Conservation (phyloP, 169 alveolate genomes). For the Fabrea salina region DNA sequence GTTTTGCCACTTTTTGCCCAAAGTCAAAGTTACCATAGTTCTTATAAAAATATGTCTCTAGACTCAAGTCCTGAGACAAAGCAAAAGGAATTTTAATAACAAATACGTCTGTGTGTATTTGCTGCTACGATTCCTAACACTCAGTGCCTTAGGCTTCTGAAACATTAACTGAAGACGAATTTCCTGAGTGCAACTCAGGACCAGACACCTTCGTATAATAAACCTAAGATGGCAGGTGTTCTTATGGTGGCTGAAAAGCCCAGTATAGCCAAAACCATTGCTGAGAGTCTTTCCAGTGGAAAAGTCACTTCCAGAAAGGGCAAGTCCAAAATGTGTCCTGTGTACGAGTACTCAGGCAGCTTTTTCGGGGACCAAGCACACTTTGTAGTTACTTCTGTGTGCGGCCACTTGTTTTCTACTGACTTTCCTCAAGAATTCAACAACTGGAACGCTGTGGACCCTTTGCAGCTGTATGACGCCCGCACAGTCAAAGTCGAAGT, state of each 20-base stretch:
- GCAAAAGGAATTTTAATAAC: too few relatives aligned
- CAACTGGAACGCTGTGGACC: constrained; percentile 93
- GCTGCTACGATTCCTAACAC: too few relatives aligned
- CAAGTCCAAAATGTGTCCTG: constrained; percentile 68
- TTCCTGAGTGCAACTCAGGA: too few relatives aligned
- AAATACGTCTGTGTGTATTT: too few relatives aligned
- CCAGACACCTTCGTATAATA: too few relatives aligned
- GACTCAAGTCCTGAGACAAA: too few relatives aligned
- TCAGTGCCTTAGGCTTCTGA: too few relatives aligned
- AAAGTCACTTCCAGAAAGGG: constrained; percentile 68
- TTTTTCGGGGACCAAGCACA: constrained; percentile 78
- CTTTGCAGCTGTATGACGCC: constrained; percentile 93
- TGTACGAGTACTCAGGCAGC: constrained; percentile 82
- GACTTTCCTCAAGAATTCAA: constrained; percentile 93
- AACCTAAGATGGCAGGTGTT: constrained; percentile 57
- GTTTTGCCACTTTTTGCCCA: constrained; percentile 1
- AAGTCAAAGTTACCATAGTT: constrained; percentile 19
- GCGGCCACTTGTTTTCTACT: constrained; percentile 95
- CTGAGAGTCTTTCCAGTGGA: constrained; percentile 88
- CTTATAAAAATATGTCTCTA: too few relatives aligned
- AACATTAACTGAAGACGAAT: too few relatives aligned
- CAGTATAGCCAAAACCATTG: constrained; percentile 95
- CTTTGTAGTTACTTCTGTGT: constrained; percentile 85
- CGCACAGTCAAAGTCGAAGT: constrained; percentile 84
- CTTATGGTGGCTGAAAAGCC: constrained; percentile 99